Evolutionary conservation across 345 rosid species (phyloP).

Genomic region (Populus ilicifolia): DNA sequence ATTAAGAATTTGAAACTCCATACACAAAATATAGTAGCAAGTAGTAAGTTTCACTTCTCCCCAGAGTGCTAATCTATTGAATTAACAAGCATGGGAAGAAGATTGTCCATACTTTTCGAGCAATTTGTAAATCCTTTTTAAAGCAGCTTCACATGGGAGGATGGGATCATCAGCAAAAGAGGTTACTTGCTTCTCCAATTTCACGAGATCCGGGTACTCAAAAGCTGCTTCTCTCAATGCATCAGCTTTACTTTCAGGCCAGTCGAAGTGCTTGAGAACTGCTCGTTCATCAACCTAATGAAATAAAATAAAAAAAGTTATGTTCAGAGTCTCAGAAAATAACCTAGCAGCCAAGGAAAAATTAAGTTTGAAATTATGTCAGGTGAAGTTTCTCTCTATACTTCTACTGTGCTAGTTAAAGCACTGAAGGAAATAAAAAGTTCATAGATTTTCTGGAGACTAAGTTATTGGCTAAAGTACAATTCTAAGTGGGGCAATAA

Average conservation of each 20-base stretch:
- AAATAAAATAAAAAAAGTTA: conserved; percentile 7
- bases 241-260: conserved; percentile 99
- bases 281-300: conserved; percentile 91
- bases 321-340: not conserved
- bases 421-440: not conserved
- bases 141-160: conserved; percentile 78
- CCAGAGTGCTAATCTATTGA: not conserved
- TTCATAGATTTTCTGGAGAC: not conserved
- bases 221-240: conserved; percentile 94
- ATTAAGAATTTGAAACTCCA: not conserved
- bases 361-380: not conserved
- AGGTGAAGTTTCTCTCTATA: not conserved
- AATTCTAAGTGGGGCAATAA: not conserved
- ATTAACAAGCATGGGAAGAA: conserved; percentile 12
- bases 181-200: conserved; percentile 74
- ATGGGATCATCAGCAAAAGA: conserved; percentile 80
- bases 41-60: not conserved
- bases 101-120: conserved; percentile 73
- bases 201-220: conserved; percentile 91
- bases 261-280: conserved; percentile 96
- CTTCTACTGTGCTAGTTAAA: not conserved
- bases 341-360: not conserved
- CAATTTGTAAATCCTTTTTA: conserved; percentile 89
- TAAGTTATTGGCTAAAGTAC: not conserved
- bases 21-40: not conserved